Conservation (phyloP, 2,329 filamentous ascomycete genomes). For the Delphinella strobiligena region DNA sequence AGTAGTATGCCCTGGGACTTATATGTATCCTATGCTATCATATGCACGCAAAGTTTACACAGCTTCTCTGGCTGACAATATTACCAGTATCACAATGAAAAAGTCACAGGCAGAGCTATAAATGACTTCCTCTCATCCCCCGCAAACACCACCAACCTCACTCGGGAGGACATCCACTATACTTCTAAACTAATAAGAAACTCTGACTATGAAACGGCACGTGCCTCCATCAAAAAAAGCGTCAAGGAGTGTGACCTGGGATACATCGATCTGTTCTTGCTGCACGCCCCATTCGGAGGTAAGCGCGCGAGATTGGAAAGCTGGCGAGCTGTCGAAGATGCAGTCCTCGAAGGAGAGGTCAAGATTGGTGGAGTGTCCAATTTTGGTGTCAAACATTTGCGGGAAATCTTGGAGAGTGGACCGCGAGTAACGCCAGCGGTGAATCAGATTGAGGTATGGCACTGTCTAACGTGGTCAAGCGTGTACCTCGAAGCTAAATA, state of each 20-base stretch:
- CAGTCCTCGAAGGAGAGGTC: slow-evolving; percentile 58
- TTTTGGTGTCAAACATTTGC: slow-evolving; percentile 58
- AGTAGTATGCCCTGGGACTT: too few species aligned
- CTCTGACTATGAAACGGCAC: slow-evolving; percentile 54
- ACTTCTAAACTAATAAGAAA: slow-evolving; percentile 67
- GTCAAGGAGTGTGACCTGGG: slow-evolving; percentile 54
- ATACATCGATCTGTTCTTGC: slow-evolving; percentile 68
- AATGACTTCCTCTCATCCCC: slow-evolving; percentile 38
- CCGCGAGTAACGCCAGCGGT: slow-evolving; percentile 54
- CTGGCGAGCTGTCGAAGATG: slow-evolving; percentile 68
- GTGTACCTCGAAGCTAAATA: too few species aligned
- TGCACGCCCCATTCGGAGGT: slow-evolving; percentile 71
- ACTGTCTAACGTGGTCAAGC: too few species aligned
- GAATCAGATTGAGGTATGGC: slow-evolving; percentile 71
- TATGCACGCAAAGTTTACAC: too few species aligned
- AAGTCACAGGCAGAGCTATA: slow-evolving; percentile 56
- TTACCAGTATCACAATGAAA: slow-evolving; percentile 62
- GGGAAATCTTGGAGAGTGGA: slow-evolving; percentile 54
- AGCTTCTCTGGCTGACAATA: too few species aligned
- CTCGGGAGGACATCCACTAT: slow-evolving; percentile 62
- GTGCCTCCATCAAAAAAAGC: slow-evolving; percentile 52
- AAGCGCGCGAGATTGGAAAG: slow-evolving; percentile 54
- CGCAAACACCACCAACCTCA: slow-evolving; percentile 39
- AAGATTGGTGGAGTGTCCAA: slow-evolving; percentile 66
- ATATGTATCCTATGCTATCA: too few species aligned